Evolutionary conservation across 1,139 yeast genomes (phyloP), one percentile per base, ranked within the genome.

Genomic region (Yarrowia galli): DNA sequence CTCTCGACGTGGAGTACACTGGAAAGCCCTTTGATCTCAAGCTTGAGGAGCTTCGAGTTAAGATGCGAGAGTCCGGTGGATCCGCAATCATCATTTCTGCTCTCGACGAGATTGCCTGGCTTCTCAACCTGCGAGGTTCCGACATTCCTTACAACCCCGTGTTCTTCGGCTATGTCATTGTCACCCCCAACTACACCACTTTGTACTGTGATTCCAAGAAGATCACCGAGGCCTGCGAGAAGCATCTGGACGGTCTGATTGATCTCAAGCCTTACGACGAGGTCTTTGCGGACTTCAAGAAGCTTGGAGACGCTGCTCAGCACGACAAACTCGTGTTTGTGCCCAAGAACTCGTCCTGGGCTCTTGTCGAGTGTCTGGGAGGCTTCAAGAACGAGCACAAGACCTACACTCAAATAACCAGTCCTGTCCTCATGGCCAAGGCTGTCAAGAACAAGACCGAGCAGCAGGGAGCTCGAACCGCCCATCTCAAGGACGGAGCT

Each of bases 81-180:
- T 72, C 75, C 35, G 82, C 80, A 0, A 76, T 91, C 71, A 85
- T 91, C 8, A 82, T 92, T 10, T 83, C 89, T 56, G 90, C 97
- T 0, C 80, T 92, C 70, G 99, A 95, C 79, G 97, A 95, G 75
- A 85, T 93, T 70, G 97, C 98, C 10, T 93, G 98, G 98, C 79
- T 92, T 68, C 84, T 92, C 75, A 95, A 95, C 75, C 81, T 95
- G 72, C 85, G 98, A 73, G 98, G 98, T 22, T 81, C 84, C 48
- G 96, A 91, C 76, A 91, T 95, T 71, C 89, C 87, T 49, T 96
- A 82, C 79, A 95, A 93, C 76, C 99, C 99, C 1, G 95, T 96
- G 18, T 96, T 96, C 77, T 92, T 86, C 79, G 83, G 96, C 63
- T 95, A 91, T 76, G 82, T 92, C 69, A 81, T 92, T 20, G 80